Evolutionary conservation across 2,329 filamentous ascomycete genomes (phyloP), one percentile per base, ranked within the genome.

Genomic region (Fusarium oxysporum): DNA sequence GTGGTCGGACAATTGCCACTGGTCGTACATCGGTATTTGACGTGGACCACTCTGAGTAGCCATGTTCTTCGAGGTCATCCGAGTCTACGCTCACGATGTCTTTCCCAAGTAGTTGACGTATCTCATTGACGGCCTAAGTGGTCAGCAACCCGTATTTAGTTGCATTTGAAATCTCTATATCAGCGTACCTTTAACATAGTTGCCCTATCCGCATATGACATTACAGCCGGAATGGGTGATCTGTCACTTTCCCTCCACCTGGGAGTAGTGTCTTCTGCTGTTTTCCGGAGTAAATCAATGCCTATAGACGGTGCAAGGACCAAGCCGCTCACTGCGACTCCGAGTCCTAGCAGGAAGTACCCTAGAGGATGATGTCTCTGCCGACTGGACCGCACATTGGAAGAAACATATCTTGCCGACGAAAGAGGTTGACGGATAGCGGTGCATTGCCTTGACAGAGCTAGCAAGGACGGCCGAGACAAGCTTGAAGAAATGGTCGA

Each of bases 1-100:
- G 86, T 0, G 92, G 92, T 70, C 91, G 91, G 5, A 89, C 89
- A 13, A 93, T 86, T 2, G 91, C 91, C 10, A 92, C 87, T 0
- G 92, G 41, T 8, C 92, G 83, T 25, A 85, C 86, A 35, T 89
- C 85, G 33, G 89, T 88, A 76, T 93, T 50, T 50, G 47, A 50
- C 21, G 47, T 50, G 13, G 47, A 50, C 47, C 47, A 50, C 21
- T 50, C 47, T 33, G 47, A 50, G 7, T 50, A 50, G 21, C 30
- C 47, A 50, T 50, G 30, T 3, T 50, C 47, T 4, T 93, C 86
- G 5, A 93, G 82, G 48, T 91, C 90, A 45, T 88, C 84, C 75
- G 17, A 28, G 14, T 93, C 91, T 17, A 88, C 89, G 75, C 86
- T 91, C 54, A 93, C 87, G 4, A 86, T 80, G 58, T 91, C 90